Conservation (phyloP, 148 eudicot genomes). For the Rhododendron simsii region DNA sequence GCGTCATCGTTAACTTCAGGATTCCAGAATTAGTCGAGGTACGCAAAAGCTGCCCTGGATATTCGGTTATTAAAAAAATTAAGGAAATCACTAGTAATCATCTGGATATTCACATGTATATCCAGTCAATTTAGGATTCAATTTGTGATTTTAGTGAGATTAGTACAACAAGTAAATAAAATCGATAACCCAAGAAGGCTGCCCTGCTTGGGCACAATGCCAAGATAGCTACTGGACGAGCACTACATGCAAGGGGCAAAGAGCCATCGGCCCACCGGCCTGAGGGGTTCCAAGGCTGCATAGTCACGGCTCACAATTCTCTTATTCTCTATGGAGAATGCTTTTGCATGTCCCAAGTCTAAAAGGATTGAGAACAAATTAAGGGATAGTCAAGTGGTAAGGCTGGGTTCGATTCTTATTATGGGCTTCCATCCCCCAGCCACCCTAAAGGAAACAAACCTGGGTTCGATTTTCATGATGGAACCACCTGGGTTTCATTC, state of each 20-base stretch:
- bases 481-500: too few species aligned
- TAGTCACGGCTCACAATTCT: background rate
- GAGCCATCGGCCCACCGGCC: background rate
- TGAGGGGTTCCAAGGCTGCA: background rate
- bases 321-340: background rate
- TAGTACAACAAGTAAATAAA: background rate
- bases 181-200: background rate
- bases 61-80: too few species aligned
- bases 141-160: background rate
- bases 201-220: background rate
- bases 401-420: background rate
- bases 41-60: too few species aligned
- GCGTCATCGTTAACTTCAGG: too few species aligned
- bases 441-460: too few species aligned
- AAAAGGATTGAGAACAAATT: too few species aligned
- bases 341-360: too few species aligned
- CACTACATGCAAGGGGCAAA: background rate
- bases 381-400: background rate
- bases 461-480: too few species aligned
- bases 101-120: background rate
- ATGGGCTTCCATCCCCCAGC: too few species aligned
- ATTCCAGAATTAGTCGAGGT: too few species aligned
- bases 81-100: background rate
- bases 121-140: background rate
- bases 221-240: background rate